Evolutionary conservation across 2,329 filamentous ascomycete species (phyloP).

Genomic region (Colletotrichum somersetense): DNA sequence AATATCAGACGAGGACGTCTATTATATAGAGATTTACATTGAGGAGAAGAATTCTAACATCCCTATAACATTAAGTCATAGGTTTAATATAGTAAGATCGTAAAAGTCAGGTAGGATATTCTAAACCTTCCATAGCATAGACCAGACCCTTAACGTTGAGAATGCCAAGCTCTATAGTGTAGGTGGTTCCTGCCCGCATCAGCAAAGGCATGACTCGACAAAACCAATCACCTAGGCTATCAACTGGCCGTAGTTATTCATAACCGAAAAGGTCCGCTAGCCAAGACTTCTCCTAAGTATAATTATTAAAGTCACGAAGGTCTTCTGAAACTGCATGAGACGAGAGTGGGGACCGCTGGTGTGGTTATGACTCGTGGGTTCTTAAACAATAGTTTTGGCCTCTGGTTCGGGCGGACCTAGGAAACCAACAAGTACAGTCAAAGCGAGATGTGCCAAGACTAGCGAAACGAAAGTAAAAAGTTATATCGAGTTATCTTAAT

Average conservation of each 20-base stretch:
- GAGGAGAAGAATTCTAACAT: not conserved
- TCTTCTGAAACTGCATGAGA: not conserved
- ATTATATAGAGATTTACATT: not conserved
- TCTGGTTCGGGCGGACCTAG: too few relatives aligned
- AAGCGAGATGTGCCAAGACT: too few relatives aligned
- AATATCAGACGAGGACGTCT: too few relatives aligned
- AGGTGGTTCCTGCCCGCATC: not conserved
- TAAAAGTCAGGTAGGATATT: not conserved
- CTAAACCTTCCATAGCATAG: not conserved
- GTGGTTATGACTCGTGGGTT: too few relatives aligned
- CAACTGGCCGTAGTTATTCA: not conserved
- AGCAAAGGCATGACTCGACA: not conserved
- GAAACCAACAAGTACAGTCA: too few relatives aligned
- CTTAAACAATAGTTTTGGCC: too few relatives aligned
- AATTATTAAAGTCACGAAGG: not conserved
- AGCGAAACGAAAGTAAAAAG: too few relatives aligned
- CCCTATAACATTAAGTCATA: not conserved
- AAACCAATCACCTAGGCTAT: not conserved
- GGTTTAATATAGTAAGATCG: not conserved
- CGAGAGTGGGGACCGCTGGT: not conserved
- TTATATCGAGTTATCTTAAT: too few relatives aligned
- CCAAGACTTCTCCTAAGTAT: not conserved
- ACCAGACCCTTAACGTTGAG: not conserved
- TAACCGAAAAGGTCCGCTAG: not conserved
- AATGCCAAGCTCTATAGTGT: not conserved